Conservation (phyloP, 306 rosid species). For the Lithocarpus polystachyus region DNA sequence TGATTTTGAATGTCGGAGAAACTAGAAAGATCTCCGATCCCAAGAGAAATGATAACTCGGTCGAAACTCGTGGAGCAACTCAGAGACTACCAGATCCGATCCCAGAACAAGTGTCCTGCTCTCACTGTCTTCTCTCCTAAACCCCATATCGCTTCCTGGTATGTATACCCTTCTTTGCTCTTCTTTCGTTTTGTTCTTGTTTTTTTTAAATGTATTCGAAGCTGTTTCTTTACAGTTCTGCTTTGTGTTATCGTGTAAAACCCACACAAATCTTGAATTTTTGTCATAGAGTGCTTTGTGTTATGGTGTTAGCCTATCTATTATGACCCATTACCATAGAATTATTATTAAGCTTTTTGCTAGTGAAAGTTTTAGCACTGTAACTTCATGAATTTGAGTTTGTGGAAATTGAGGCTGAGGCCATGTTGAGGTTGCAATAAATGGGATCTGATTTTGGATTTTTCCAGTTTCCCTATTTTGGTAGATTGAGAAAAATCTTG, state of each 20-base stretch:
- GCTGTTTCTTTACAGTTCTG: neutral
- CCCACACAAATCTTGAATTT: neutral
- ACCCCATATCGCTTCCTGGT: conserved; percentile 48
- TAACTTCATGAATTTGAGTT: neutral
- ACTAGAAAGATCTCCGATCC: neutral
- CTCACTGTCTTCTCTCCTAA: conserved; percentile 63
- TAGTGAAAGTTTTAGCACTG: neutral
- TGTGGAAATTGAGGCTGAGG: neutral
- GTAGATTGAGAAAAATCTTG: neutral
- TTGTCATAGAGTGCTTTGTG: neutral
- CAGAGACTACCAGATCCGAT: conserved; percentile 64
- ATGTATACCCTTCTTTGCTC: neutral
- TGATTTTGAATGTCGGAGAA: conserved; percentile 10
- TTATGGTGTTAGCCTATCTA: neutral
- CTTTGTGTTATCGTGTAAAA: neutral
- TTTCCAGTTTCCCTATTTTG: neutral
- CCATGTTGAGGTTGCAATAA: neutral
- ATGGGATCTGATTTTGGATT: neutral
- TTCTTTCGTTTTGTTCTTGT: neutral
- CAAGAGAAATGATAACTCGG: conserved; percentile 45
- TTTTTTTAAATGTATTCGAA: neutral
- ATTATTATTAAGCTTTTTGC: neutral
- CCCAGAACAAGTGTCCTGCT: conserved; percentile 49
- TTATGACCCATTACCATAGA: neutral
- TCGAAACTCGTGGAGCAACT: conserved; percentile 72